Evolutionary conservation across 2,329 filamentous ascomycete species (phyloP).

Genomic region (Ceratocystis cacaofunesta): DNA sequence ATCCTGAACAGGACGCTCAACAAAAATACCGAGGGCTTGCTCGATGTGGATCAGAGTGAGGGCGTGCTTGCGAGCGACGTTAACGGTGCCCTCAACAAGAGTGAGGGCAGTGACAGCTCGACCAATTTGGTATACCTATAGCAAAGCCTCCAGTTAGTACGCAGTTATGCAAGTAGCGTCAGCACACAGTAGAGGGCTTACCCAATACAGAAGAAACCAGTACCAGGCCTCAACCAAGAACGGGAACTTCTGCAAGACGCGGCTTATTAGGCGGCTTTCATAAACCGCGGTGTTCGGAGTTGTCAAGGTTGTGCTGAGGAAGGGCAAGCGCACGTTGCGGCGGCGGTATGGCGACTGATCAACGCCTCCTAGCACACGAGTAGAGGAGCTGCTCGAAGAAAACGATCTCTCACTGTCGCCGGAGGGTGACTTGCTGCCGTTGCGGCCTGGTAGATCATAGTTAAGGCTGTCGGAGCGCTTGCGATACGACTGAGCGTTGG

Average conservation of each 20-base stretch:
- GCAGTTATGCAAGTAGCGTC: not conserved
- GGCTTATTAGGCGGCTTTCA: slow-evolving; percentile 44
- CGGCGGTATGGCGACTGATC: slow-evolving; percentile 18
- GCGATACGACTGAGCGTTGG: slow-evolving; percentile 15
- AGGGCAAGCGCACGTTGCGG: slow-evolving; percentile 18
- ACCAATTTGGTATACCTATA: slow-evolving; percentile 57
- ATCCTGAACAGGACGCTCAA: slow-evolving; percentile 47
- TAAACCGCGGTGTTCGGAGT: slow-evolving; percentile 49
- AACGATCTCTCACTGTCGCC: slow-evolving; percentile 16
- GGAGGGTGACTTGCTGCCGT: slow-evolving; percentile 16
- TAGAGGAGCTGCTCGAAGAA: slow-evolving; percentile 16
- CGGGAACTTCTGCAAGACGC: slow-evolving; percentile 50
- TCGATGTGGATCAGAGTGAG: slow-evolving; percentile 54
- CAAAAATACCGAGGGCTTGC: slow-evolving; percentile 47
- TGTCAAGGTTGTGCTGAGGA: slow-evolving; percentile 29
- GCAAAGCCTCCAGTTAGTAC: slow-evolving; percentile 6
- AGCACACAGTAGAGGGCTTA: slow-evolving; percentile 28
- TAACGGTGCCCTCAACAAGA: slow-evolving; percentile 50
- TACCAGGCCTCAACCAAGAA: slow-evolving; percentile 66
- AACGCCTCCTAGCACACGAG: slow-evolving; percentile 15
- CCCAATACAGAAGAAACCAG: slow-evolving; percentile 65
- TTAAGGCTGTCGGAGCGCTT: slow-evolving; percentile 19
- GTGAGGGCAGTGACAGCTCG: slow-evolving; percentile 57
- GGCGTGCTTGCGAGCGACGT: slow-evolving; percentile 53
- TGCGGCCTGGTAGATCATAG: slow-evolving; percentile 8